Evolutionary conservation across 129 eudicot genomes (phyloP), one percentile per base, ranked within the genome.

Genomic region (Artemisia argyi): DNA sequence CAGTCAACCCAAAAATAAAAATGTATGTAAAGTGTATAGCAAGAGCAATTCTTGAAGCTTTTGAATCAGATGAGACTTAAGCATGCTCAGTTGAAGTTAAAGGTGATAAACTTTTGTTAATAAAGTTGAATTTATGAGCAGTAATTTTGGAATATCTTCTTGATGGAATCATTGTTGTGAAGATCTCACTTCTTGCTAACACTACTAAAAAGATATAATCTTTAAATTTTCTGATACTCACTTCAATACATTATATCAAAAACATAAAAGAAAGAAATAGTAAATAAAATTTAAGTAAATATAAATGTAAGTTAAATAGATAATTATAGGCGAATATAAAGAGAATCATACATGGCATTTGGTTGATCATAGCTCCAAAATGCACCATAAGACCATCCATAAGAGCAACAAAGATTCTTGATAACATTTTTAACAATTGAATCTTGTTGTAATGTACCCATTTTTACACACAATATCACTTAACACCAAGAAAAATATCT

Each of bases 351-450:
- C 99, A 88, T 48, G 55, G 88, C 75, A 79, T 88, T 84, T 65
- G 54, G 73, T 17, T 81, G 96, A 76, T 81, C 85, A 86, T 84
- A 88, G 56, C 97, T 77, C 99, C 99, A 94, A 71, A 94, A 86
- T 66, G 85, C 89, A 68, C 89, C 99, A 86, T 84, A 94, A 80
- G 85, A 87, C 97, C 99, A 94, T 74, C 99, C 96, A 83, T 83
- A 66, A 69, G 68, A 77, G 80, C 88, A 78, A 58, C 93, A 94
- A 42, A 94, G 81, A 71, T 58, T 83, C 88, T 80, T 85, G 61
- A 94, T 86, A 24, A 66, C 83, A 65, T 84, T 81, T 44, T 72
- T 79, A 28, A 86, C 58, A 76, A 72, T 63, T 59, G 90, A 87
- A 72, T 80, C 79, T 46, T 76, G 72, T 46, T 85, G 77, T 22